phyloP scores from a whole-genome alignment of 179 eudicot species.

The Gypsophila paniculata region DNA sequence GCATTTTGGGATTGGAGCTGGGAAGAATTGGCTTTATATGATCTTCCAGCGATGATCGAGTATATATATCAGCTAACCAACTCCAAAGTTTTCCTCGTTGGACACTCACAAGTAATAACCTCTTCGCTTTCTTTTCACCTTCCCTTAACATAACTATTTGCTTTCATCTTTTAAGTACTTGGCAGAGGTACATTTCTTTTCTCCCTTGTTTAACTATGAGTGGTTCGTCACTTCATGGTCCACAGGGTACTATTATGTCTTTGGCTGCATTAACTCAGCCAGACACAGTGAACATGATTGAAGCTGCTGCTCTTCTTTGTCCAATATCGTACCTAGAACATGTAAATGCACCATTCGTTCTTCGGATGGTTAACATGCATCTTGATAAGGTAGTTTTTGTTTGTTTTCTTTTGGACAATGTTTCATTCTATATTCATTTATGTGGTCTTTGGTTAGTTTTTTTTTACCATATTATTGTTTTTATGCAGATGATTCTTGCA shows the following conservation, averaged over 20 bases:
- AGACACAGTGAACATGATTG: constrained; percentile 64
- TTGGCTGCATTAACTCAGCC: constrained; percentile 90
- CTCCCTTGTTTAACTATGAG: constrained; percentile 9
- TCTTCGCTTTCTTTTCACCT: constrained; percentile 2
- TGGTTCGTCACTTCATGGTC: constrained; percentile 17
- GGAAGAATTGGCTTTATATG: constrained; percentile 88
- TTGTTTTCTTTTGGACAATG: no score
- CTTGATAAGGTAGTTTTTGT: constrained; percentile 65
- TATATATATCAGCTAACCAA: constrained; percentile 47
- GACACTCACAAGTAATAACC: constrained; percentile 83
- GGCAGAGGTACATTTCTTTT: background rate
- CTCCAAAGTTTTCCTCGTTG: constrained; percentile 67
- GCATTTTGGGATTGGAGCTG: constrained; percentile 99
- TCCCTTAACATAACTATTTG: background rate
- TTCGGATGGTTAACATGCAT: constrained; percentile 57
- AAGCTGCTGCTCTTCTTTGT: constrained; percentile 89
- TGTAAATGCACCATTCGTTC: constrained; percentile 69
- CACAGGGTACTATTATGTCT: constrained; percentile 90
- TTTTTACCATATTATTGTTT: background rate
- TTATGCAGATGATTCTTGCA: constrained; percentile 62
- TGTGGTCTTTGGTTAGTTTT: background rate
- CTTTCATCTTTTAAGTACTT: background rate
- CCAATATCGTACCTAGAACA: constrained; percentile 92
- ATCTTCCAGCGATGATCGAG: constrained; percentile 70
- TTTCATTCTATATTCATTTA: no score